Base-by-base conservation (phyloP, 75 land plant species). In the Pseudotsuga menziesii region DNA sequence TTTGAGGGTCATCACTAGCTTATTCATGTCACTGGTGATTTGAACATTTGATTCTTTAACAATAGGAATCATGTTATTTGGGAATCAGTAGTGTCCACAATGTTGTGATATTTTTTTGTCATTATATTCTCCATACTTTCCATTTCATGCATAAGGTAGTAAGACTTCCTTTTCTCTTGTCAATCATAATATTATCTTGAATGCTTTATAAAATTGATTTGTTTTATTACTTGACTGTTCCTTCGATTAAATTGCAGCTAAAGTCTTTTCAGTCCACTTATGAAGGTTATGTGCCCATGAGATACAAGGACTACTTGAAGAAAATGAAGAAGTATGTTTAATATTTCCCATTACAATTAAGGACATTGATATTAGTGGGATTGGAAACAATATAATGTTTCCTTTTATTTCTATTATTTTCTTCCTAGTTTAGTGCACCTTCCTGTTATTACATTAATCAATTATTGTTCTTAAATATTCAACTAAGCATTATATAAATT, bases 201-300 rank as follows among this genome's bases (percentile, higher is more conserved):
- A 36, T 39, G 16, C 20, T 76, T 19, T 35, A 19, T 23, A 20
- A 27, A 12, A 25, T 8, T 55, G 57, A 19, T 19, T 52, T 27
- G 7, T 22, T 41, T 48, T n/a, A 56, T 17, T 74, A 22, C 17
- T 27, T 73, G 55, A 52, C 44, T 57, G 27, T 78, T 9, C 73
- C 20, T 61, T 13, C 66, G 17, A 67, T 78, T 4, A 66, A 57
- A 48, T 78, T 78, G 26, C 91, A 94, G 98, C 82, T 94, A 29
- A 90, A 89, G 73, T 77, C 83, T 39, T 69, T 20, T 60, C 86
- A 84, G 62, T 86, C 87, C 26, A 59, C 81, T 27, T 94, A 94
- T 86, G 91, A 87, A 79, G 82, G 92, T 20, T 94, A 94, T 86
- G 95, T 94, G 55, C 98, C 98, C 70, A 91, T 90, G 95, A 84